A percentile compares a stretch with the other conserved stretches of the same genome.
These are phyloP conservation scores for Cicer cuneatum DNA, from an alignment of 306 rosid genomes.

Conservation along the genomic window DNA sequence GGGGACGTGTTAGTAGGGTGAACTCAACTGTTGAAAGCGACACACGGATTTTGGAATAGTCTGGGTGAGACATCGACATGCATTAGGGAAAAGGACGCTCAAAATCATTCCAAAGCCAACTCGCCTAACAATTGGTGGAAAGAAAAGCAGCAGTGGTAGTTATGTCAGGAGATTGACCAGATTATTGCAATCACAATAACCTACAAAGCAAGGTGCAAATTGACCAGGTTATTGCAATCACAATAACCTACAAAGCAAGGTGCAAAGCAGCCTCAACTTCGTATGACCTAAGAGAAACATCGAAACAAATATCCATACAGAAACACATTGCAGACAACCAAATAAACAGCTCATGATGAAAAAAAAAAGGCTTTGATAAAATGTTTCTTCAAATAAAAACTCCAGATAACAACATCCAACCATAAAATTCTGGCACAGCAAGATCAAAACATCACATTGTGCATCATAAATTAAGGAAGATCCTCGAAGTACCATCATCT, in stretches of 20 bases:
- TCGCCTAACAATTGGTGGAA: constrained; percentile 1
- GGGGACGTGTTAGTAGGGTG: background rate
- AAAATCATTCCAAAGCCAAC: constrained; percentile 14
- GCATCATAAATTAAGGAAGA: constrained; percentile 60
- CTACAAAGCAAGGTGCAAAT: background rate
- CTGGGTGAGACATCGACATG: background rate
- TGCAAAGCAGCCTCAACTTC: background rate
- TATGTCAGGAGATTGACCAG: background rate
- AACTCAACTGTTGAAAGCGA: background rate
- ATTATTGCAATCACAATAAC: constrained; percentile 8
- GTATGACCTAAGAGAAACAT: constrained; percentile 22
- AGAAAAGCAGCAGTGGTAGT: background rate
- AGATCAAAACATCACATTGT: constrained; percentile 51
- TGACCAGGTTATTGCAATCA: constrained; percentile 16
- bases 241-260: background rate
- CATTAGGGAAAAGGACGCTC: background rate
- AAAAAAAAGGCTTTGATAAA: constrained; percentile 37
- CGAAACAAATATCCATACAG: constrained; percentile 20
- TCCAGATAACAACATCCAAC: constrained; percentile 56
- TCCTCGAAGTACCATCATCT: constrained; percentile 72
- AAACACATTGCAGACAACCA: constrained; percentile 29
- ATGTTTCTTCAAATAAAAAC: constrained; percentile 52
- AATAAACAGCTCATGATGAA: constrained; percentile 39
- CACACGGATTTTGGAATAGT: background rate
- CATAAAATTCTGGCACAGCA: constrained; percentile 43